Evolutionary conservation across 352 stramenopile genomes (phyloP).

Genomic region (Phytophthora gonapodyides): DNA sequence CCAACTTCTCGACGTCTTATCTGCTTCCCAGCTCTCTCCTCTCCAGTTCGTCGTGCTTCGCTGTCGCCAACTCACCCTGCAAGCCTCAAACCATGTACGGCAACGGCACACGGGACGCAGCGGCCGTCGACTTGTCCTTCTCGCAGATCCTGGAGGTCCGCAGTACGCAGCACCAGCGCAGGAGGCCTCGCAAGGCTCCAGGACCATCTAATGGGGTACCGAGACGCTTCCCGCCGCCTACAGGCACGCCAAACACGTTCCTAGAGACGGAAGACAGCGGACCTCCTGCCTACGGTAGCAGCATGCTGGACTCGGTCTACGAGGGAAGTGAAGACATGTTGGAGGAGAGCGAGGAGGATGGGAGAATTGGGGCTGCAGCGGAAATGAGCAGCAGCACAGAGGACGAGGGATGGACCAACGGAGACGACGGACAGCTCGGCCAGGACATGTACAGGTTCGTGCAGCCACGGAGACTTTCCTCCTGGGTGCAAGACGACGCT

Average conservation of each 20-base stretch:
- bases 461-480: slow-evolving; percentile 74
- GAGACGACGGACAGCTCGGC: slow-evolving; percentile 48
- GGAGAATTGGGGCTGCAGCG: slow-evolving; percentile 1
- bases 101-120: slow-evolving; percentile 40
- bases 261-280: slow-evolving; percentile 19
- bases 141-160: slow-evolving; percentile 80
- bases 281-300: slow-evolving; percentile 33
- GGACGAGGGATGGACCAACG: slow-evolving; percentile 70
- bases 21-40: neutral
- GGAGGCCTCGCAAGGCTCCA: slow-evolving; percentile 32
- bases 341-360: slow-evolving; percentile 34
- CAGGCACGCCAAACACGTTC: slow-evolving; percentile 17
- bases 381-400: slow-evolving; percentile 41
- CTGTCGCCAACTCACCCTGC: neutral
- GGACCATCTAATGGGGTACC: neutral
- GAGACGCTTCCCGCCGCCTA: slow-evolving; percentile 13
- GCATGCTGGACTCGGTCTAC: slow-evolving; percentile 66
- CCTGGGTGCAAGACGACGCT: slow-evolving; percentile 86
- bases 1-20: slow-evolving; percentile 10
- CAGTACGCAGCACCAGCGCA: slow-evolving; percentile 57
- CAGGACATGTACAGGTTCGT: slow-evolving; percentile 87
- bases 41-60: neutral
- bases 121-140: slow-evolving; percentile 72
- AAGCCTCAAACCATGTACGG: slow-evolving; percentile 44
- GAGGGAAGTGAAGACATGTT: slow-evolving; percentile 51